A percentile compares a stretch with the other conserved stretches of the same genome.
Evolutionary conservation across 1,284 basidiomycete species (phyloP).

Genomic region (Ganoderma sinense): DNA sequence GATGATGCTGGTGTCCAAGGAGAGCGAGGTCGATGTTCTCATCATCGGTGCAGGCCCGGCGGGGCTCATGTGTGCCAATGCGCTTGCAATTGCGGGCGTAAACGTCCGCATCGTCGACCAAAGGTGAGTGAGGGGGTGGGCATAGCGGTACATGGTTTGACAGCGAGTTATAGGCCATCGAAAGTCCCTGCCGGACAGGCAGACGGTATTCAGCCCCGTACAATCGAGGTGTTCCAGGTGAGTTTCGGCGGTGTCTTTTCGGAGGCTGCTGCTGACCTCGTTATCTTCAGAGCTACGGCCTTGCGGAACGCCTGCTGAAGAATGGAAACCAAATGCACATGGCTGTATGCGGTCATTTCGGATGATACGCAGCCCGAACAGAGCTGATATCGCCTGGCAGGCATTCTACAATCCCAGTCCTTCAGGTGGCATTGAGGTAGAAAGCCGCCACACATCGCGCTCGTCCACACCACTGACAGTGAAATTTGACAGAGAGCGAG

Average conservation of each 20-base stretch:
- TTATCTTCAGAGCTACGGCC: conserved; percentile 69
- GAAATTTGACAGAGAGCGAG: conserved; percentile 56
- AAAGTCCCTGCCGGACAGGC: conserved; percentile 66
- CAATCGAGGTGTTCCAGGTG: conserved; percentile 81
- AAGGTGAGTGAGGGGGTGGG: conserved; percentile 47
- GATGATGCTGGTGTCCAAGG: conserved; percentile 3
- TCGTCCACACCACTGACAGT: background rate
- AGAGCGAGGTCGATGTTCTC: conserved; percentile 57
- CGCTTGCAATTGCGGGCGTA: conserved; percentile 64
- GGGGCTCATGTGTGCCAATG: conserved; percentile 70
- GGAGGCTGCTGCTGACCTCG: background rate
- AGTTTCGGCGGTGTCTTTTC: conserved; percentile 1
- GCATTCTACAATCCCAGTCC: conserved; percentile 76
- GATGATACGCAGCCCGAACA: too few species aligned
- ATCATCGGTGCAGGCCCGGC: conserved; percentile 65
- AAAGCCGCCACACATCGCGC: background rate
- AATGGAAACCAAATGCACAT: conserved; percentile 76
- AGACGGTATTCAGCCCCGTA: conserved; percentile 81
- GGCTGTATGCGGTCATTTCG: conserved; percentile 47
- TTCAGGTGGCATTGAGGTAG: conserved; percentile 67
- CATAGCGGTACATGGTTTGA: background rate
- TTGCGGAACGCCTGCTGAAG: conserved; percentile 66
- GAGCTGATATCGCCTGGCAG: conserved; percentile 42
- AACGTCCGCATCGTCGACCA: conserved; percentile 73
- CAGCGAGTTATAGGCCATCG: conserved; percentile 5